Percentiles rank a stretch among this genome's conserved stretches.
Evolutionary conservation across 768 basidiomycete genomes (phyloP).

Genomic region (Suillus sp.): DNA sequence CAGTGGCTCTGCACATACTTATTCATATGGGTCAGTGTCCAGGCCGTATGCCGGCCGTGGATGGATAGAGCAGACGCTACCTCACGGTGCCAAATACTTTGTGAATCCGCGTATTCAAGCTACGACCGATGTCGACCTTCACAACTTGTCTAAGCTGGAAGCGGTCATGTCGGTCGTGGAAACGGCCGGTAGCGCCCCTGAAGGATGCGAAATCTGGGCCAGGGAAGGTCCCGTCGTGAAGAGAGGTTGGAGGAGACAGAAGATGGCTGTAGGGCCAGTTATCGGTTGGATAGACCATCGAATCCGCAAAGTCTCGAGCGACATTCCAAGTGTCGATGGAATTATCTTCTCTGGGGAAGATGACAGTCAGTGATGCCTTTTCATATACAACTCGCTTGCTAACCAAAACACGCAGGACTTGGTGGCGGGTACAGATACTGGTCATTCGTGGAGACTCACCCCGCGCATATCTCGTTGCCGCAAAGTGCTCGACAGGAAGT

Average conservation of each 20-base stretch:
- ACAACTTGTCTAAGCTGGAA: constrained; percentile 51
- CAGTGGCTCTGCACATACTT: constrained; percentile 36
- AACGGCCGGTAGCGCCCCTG: constrained; percentile 35
- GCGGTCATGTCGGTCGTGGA: constrained; percentile 35
- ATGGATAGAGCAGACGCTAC: constrained; percentile 77
- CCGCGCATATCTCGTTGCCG: constrained; percentile 66
- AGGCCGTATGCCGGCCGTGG: constrained; percentile 46
- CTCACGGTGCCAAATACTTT: constrained; percentile 72
- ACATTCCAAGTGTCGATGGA: constrained; percentile 40
- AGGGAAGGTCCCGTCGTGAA: constrained; percentile 39
- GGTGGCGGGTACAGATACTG: constrained; percentile 82
- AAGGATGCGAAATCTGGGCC: constrained; percentile 69
- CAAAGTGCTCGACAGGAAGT: constrained; percentile 63
- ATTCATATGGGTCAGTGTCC: constrained; percentile 29
- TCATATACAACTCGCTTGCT: background rate
- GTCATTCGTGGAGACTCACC: constrained; percentile 79
- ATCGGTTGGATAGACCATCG: constrained; percentile 71
- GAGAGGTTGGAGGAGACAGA: constrained; percentile 32
- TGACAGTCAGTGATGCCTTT: constrained; percentile 40
- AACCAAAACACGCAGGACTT: constrained; percentile 46
- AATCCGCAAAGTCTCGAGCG: constrained; percentile 50
- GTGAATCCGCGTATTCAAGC: constrained; percentile 60
- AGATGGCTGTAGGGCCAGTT: constrained; percentile 37
- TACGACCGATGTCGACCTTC: constrained; percentile 75
- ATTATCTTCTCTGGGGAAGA: constrained; percentile 33